Percentiles rank a stretch among this genome's conserved stretches.
These are phyloP conservation scores for Athelia psychrophila DNA, from an alignment of 1,284 basidiomycete genomes.

Conservation along the genomic window DNA sequence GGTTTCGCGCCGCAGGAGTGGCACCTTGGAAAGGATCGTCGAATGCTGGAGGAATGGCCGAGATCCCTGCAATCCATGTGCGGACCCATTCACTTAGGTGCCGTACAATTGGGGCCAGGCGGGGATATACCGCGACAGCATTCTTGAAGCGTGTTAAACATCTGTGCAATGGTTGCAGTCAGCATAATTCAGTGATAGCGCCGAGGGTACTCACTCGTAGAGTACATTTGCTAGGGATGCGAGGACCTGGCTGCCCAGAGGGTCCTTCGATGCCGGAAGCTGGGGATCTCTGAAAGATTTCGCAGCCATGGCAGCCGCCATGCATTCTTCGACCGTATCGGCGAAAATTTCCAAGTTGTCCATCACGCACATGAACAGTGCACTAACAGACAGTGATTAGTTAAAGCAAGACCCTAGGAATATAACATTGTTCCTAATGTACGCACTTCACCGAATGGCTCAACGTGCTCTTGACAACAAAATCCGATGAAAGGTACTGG, in stretches of 20 bases:
- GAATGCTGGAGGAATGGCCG: conserved; percentile 30
- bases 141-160: conserved; percentile 61
- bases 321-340: conserved; percentile 37
- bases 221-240: conserved; percentile 45
- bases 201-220: conserved; percentile 44
- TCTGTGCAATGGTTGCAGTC: conserved; percentile 27
- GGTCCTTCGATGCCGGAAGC: conserved; percentile 9
- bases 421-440: no score
- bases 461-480: conserved; percentile 60
- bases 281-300: conserved; percentile 40
- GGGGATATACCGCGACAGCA: conserved; percentile 42
- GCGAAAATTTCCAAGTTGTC: conserved; percentile 47
- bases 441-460: conserved; percentile 53
- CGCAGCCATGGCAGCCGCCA: conserved; percentile 36
- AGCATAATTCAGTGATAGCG: neutral
- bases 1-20: conserved; percentile 22
- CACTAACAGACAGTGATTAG: conserved; percentile 28
- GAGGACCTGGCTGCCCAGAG: conserved; percentile 42
- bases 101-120: conserved; percentile 37
- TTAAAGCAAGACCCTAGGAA: no score
- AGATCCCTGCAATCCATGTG: conserved; percentile 42
- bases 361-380: conserved; percentile 51
- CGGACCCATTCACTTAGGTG: conserved; percentile 44
- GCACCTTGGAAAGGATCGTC: conserved; percentile 28
- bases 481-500: conserved; percentile 58